Evolutionary conservation across 257 asterid species (phyloP), one percentile per base, ranked within the genome.

Genomic region (Solanum gandarillasii): DNA sequence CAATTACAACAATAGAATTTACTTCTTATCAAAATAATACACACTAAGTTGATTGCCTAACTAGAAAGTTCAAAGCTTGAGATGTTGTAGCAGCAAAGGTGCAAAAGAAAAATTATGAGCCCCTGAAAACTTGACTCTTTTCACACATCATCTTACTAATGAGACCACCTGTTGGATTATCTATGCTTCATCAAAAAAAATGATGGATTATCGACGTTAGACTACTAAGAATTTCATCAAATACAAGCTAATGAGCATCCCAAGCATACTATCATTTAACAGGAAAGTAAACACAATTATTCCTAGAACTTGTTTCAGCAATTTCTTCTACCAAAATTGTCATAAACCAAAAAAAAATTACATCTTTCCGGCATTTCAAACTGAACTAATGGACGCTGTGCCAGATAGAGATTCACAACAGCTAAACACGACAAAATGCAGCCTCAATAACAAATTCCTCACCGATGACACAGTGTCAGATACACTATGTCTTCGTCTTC

Each of bases 401-500:
- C 25, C 78, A 16, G 39, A 71, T 71, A 71, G 11, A 71, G 39
- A 71, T 76, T 76, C 52, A 38, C 58, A 39, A n/a, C 11, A 38
- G 58, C 35, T 76, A 76, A 76, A 79, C 25, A 79, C 38, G 13
- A 43, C 9, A 71, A 79, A 79, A 46, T 48, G 70, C 43, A 48
- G 20, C 43, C 70, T 48, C 20, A 82, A 82, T 48, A 52, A 82
- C 41, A 82, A 82, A 82, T 82, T 82, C 70, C 85, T 82, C 85
- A 82, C 85, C 85, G 7, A 48, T 82, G 27, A 82, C 68, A 81
- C 70, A 29, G 62, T 81, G 85, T 48, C n/a, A 81, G 23, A 46
- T 10, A 29, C 85, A 82, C 85, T 82, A 82, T 48, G 85, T 91
- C 87, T 94, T 95, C 93, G 85, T 91, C 87, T 94, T 95, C 92